phyloP scores from a whole-genome alignment of 331 rosid species.

The Prunus yedoensis region DNA sequence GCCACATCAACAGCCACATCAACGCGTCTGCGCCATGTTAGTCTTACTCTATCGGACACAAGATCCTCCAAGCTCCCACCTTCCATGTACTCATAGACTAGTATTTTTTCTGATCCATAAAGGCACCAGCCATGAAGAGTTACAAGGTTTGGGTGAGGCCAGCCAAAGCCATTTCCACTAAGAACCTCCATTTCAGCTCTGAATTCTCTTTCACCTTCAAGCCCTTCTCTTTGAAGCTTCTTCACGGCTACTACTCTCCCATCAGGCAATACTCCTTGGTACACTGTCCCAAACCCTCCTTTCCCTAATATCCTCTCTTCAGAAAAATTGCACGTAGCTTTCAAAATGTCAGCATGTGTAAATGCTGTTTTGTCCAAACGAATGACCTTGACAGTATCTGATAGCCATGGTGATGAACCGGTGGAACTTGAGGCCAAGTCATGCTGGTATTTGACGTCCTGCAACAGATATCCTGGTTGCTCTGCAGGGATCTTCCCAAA shows the following conservation, averaged over 20 bases:
- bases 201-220: slow-evolving; percentile 87
- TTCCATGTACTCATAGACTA: slow-evolving; percentile 82
- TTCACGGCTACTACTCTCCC: slow-evolving; percentile 92
- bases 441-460: slow-evolving; percentile 38
- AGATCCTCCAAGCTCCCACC: slow-evolving; percentile 93
- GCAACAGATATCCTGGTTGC: slow-evolving; percentile 44
- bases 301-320: slow-evolving; percentile 76
- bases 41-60: slow-evolving; percentile 43
- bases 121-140: slow-evolving; percentile 91
- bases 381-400: slow-evolving; percentile 63
- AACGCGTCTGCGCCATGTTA: slow-evolving; percentile 65
- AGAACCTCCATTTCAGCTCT: slow-evolving; percentile 93
- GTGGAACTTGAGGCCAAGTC: slow-evolving; percentile 47
- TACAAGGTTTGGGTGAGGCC: slow-evolving; percentile 96
- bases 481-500: slow-evolving; percentile 41
- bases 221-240: slow-evolving; percentile 81
- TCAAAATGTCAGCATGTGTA: slow-evolving; percentile 75
- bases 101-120: slow-evolving; percentile 63
- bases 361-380: slow-evolving; percentile 78
- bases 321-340: slow-evolving; percentile 76
- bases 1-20: slow-evolving; percentile 81
- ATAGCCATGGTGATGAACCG: slow-evolving; percentile 62
- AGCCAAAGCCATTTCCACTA: slow-evolving; percentile 67
- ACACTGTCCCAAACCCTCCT: slow-evolving; percentile 93
- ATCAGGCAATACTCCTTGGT: slow-evolving; percentile 67